Evolutionary conservation across 2,329 filamentous ascomycete genomes (phyloP).

Genomic region (Pochonia chlamydosporia): DNA sequence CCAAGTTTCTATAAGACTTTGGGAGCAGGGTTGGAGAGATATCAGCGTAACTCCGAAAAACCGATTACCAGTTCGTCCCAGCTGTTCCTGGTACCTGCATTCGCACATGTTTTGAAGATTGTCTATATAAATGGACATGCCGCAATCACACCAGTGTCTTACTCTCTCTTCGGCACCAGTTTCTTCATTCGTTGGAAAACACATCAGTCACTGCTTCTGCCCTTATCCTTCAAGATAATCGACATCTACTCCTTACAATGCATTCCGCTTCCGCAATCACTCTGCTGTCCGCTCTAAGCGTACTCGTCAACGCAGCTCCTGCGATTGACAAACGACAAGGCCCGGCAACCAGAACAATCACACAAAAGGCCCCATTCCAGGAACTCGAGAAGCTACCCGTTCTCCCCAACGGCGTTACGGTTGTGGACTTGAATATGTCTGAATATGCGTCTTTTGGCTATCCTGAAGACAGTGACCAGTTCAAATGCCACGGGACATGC

Average conservation of each 20-base stretch:
- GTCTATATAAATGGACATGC: too few relatives aligned
- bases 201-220: too few relatives aligned
- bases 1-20: too few relatives aligned
- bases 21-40: too few relatives aligned
- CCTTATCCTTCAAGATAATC: too few relatives aligned
- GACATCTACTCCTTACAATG: not conserved
- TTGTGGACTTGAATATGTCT: not conserved
- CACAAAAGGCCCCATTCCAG: not conserved
- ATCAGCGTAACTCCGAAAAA: too few relatives aligned
- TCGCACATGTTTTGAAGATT: too few relatives aligned
- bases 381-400: not conserved
- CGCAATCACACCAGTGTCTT: too few relatives aligned
- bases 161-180: too few relatives aligned
- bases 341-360: not conserved
- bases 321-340: not conserved
- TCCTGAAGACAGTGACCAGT: slow-evolving; percentile 1
- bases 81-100: too few relatives aligned
- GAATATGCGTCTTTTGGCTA: not conserved
- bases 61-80: too few relatives aligned
- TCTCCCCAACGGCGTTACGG: not conserved
- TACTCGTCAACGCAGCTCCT: not conserved
- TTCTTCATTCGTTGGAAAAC: too few relatives aligned
- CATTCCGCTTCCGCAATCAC: not conserved
- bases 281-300: not conserved
- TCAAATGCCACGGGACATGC: slow-evolving; percentile 3